Base-by-base conservation (phyloP, 345 rosid genomes). In the Cardamine resedifolia region DNA sequence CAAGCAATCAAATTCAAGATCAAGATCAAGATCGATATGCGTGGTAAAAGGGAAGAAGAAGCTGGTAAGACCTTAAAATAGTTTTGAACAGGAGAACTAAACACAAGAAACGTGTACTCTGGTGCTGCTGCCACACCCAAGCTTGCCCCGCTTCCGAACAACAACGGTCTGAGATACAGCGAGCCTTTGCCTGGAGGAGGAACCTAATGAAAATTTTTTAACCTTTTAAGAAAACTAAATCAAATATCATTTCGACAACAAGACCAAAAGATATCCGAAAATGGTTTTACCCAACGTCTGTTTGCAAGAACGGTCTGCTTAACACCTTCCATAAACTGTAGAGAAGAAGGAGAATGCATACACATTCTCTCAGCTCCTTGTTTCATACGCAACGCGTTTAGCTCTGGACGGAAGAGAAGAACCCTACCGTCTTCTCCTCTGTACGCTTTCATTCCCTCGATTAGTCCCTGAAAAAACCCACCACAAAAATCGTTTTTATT, bases 181-280 rank as follows among this genome's bases (percentile, higher is more conserved):
- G 92, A 78, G 27, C 95, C 98, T 82, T 87, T 90, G 19, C 90
- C 95, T 2, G 83, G 83, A 63, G 96, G 98, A 59, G 98, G 98
- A 70, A 92, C 83, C 98, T 92, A 67, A 65, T 31, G 3, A 43
- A 56, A 23, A 43, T 23, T 31, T 12, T 23, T 8, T 30, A 27
- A 75, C 14, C 64, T 12, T 18, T 20, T 7, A 53, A 34, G 48
- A 18, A 2, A 51, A 44, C 27, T 15, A 44, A 63, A 58, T 16
- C n/a, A 38, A 38, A 58, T 4, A 49, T 49, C 38, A 39, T 26
- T 15, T 58, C 8, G 2, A 23, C 2, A n/a, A 1, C 14, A 36
- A n/a, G 27, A 74, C 58, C 16, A 74, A 74, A 49, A 30, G 6
- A 39, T 5, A 36, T 21, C 3, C n/a, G n/a, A 10, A 58, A 45